Evolutionary conservation across 2,329 filamentous ascomycete species (phyloP), one percentile per base, ranked within the genome.

Genomic region (Colletotrichum destructivum): DNA sequence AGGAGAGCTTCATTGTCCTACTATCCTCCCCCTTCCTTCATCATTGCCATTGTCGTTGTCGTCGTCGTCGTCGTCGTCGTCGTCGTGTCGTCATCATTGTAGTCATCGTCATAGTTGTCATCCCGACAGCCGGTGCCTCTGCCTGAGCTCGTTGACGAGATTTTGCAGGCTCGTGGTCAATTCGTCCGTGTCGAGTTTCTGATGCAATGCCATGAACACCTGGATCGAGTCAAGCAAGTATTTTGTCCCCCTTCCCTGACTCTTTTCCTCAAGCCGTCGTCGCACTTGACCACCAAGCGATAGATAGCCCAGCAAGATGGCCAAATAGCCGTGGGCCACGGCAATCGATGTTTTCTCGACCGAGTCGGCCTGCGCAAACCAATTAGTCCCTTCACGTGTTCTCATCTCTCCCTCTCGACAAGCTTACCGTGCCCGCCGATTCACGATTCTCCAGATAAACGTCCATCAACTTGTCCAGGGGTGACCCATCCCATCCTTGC

Each of bases 271-370:
- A 46, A 90, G 82, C 35, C 82, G 82, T 59, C 82, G 79, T 56
- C 85, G 82, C 9, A 86, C 83, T 4, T 84, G 81, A 13, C 80
- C 76, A 61, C 85, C 81, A 38, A 96, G 85, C 75, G 91, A 95
- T 31, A 98, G 84, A 75, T 95, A 96, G 21, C 94, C 94, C 2
- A 98, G 86, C 7, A 98, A 85, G 16, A 98, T 91, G 0, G 94
- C 91, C 31, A 98, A 86, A 79, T 98, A 98, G 18, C 94, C 95
- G 79, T 96, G 91, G 1, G 93, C 92, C 38, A 98, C 94, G 75
- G 95, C 94, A 62, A 93, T 88, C 71, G 93, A 91, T 35, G 91
- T 92, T 78, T 95, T 94, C 77, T 94, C 89, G 67, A 91, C 88
- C 1, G 91, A 93, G 76, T 92, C 90, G 69, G 90, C 91, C 88